These are phyloP conservation scores for Blastobotrys mokoenaii DNA, from an alignment of 805 yeast genomes.

Conservation along the genomic window DNA sequence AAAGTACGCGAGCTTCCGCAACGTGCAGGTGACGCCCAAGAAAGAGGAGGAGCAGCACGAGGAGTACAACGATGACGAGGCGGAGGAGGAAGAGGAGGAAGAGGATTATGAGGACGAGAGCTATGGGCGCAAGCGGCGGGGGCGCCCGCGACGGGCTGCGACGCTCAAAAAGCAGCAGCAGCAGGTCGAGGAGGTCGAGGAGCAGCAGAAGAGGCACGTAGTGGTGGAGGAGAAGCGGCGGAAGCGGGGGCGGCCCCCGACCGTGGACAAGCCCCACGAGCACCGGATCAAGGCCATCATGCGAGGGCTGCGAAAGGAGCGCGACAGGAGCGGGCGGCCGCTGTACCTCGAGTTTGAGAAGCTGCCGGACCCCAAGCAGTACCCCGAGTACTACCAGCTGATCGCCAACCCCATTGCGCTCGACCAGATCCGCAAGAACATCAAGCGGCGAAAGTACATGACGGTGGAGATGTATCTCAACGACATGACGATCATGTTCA, in stretches of 20 bases:
- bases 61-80: slow-evolving; percentile 20
- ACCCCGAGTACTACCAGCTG: slow-evolving; percentile 42
- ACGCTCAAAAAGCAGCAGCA: slow-evolving; percentile 15
- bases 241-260: slow-evolving; percentile 85
- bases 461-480: slow-evolving; percentile 66
- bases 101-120: slow-evolving; percentile 26
- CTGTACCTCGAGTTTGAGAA: slow-evolving; percentile 64
- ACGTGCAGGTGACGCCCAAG: not conserved
- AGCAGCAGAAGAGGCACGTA: slow-evolving; percentile 20
- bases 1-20: no score
- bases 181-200: slow-evolving; percentile 24
- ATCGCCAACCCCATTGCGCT: slow-evolving; percentile 35
- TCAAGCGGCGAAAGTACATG: slow-evolving; percentile 75
- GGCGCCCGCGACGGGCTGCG: slow-evolving; percentile 22
- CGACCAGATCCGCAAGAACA: slow-evolving; percentile 57
- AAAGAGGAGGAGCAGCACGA: slow-evolving; percentile 25
- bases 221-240: slow-evolving; percentile 37
- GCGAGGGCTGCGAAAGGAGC: slow-evolving; percentile 69
- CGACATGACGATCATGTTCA: slow-evolving; percentile 68
- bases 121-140: slow-evolving; percentile 24
- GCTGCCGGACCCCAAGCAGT: slow-evolving; percentile 58
- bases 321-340: slow-evolving; percentile 41
- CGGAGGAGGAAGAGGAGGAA: slow-evolving; percentile 22
- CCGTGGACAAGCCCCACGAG: slow-evolving; percentile 85
- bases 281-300: slow-evolving; percentile 82